Base-by-base conservation (phyloP, 345 rosid species). In the Gossypium herbaceum region DNA sequence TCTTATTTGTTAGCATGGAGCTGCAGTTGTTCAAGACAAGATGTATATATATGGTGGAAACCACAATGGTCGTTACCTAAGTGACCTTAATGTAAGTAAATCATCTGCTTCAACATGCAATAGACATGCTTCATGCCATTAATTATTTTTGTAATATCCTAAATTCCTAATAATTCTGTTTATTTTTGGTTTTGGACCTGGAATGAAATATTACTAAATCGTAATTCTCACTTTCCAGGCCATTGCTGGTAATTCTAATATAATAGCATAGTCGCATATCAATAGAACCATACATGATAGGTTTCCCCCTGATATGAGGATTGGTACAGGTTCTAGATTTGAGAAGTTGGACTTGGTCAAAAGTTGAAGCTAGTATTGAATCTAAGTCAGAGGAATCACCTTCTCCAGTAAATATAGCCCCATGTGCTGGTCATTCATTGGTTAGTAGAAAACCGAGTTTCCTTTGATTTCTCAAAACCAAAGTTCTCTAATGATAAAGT, bases 391-490 rank as follows among this genome's bases (percentile, higher is more conserved):
- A 76, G 39, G 94, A 91, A 75, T 81, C 87, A 6, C 80, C 83
- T 24, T 65, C 91, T 77, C 87, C 84, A 25, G 77, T 84, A 47
- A 70, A 83, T 55, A 67, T 88, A 71, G 78, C 88, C 75, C 87
- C 97, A 64, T 96, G 99, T 83, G 98, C 99, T 71, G 99, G 99
- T 81, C 99, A 92, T 88, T 90, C 97, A 39, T 82, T 96, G 98
- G 99, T 96, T 74, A 84, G 98, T 86, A 24, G 19, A 57, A 45
- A 51, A 48, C 58, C 64, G 52, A 48, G 19, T 72, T 75, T 78
- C 66, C 45, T 73, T 62, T 72, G 70, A 55, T 34, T 73, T 80
- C 64, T 68, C 41, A 11, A 44, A 72, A 76, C 59, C 72, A 60
- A 71, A 68, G 68, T 76, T 78, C 56, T 70, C 63, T 75, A 60